phyloP scores from a whole-genome alignment of 176 grass and related monocot genomes.

The Cymbopogon citratus region DNA sequence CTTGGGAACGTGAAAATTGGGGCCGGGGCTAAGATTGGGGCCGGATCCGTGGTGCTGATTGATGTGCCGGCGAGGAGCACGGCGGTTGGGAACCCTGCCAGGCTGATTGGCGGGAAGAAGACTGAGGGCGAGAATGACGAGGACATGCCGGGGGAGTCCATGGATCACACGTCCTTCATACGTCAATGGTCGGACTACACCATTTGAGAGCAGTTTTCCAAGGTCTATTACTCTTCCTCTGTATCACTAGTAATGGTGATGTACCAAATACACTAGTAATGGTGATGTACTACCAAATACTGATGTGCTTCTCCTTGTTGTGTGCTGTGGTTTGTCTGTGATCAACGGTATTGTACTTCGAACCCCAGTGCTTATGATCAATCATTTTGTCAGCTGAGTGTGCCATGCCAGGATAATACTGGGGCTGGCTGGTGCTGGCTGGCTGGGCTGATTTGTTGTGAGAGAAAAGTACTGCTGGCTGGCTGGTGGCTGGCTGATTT shows the following conservation, averaged over 20 bases:
- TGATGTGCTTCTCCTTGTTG: not conserved
- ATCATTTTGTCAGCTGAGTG: slow-evolving; percentile 9
- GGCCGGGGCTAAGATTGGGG: slow-evolving; percentile 87
- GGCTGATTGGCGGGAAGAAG: slow-evolving; percentile 51
- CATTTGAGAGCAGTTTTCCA: slow-evolving; percentile 34
- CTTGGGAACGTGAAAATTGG: slow-evolving; percentile 84
- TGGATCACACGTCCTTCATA: slow-evolving; percentile 99
- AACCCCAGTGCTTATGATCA: not conserved
- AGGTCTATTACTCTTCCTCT: slow-evolving; percentile 36
- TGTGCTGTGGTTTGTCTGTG: not conserved
- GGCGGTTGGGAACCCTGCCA: slow-evolving; percentile 85
- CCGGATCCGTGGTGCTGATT: slow-evolving; percentile 79
- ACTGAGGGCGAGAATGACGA: slow-evolving; percentile 38
- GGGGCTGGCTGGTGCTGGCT: too few species aligned
- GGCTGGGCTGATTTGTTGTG: too few species aligned
- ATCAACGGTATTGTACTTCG: slow-evolving; percentile 16
- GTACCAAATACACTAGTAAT: not conserved
- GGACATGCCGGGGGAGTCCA: slow-evolving; percentile 75
- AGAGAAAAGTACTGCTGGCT: too few species aligned
- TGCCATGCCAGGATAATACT: too few species aligned
- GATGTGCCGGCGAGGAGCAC: slow-evolving; percentile 78
- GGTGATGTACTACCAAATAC: slow-evolving; percentile 18
- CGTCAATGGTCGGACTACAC: slow-evolving; percentile 84
- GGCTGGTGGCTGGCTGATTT: too few species aligned
- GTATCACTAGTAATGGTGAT: not conserved